Evolutionary conservation across 2,329 filamentous ascomycete species (phyloP).

Genomic region (Colletotrichum gigasporum): DNA sequence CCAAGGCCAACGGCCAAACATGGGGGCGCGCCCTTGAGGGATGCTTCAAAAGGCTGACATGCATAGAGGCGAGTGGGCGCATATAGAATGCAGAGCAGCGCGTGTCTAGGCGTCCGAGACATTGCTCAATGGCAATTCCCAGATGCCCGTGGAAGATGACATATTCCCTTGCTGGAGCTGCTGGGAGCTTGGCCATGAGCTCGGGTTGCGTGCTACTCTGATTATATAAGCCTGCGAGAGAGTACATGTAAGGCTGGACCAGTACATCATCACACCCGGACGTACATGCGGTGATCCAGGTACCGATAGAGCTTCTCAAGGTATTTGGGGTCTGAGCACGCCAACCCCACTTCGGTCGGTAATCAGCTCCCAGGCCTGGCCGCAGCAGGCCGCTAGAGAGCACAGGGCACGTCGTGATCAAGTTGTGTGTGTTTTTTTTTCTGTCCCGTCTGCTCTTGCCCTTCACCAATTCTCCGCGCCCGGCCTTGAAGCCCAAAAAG

Average conservation of each 20-base stretch:
- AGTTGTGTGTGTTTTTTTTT: slow-evolving; percentile 22
- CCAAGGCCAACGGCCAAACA: not conserved
- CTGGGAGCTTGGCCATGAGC: slow-evolving; percentile 10
- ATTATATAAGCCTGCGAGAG: not conserved
- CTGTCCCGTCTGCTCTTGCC: slow-evolving; percentile 8
- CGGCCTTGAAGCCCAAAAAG: slow-evolving; percentile 1
- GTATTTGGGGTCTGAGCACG: slow-evolving; percentile 12
- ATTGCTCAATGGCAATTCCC: slow-evolving; percentile 14
- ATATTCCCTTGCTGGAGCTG: not conserved
- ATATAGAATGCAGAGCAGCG: not conserved
- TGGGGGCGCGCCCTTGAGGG: not conserved
- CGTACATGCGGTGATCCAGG: not conserved
- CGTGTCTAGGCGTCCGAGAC: not conserved
- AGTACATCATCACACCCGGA: not conserved
- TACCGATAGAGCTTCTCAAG: slow-evolving; percentile 7
- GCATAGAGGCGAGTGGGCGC: not conserved
- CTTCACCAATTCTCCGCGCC: slow-evolving; percentile 12
- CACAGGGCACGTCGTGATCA: slow-evolving; percentile 32
- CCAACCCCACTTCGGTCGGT: slow-evolving; percentile 13
- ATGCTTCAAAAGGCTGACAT: not conserved
- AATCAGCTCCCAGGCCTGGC: slow-evolving; percentile 4
- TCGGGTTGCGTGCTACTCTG: slow-evolving; percentile 9
- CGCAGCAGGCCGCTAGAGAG: slow-evolving; percentile 9
- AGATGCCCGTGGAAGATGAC: not conserved
- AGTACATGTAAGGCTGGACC: not conserved